Percentiles rank a stretch among this genome's conserved stretches.
These are phyloP conservation scores for Candida sojae DNA, from an alignment of 1,139 yeast genomes.

Conservation along the genomic window DNA sequence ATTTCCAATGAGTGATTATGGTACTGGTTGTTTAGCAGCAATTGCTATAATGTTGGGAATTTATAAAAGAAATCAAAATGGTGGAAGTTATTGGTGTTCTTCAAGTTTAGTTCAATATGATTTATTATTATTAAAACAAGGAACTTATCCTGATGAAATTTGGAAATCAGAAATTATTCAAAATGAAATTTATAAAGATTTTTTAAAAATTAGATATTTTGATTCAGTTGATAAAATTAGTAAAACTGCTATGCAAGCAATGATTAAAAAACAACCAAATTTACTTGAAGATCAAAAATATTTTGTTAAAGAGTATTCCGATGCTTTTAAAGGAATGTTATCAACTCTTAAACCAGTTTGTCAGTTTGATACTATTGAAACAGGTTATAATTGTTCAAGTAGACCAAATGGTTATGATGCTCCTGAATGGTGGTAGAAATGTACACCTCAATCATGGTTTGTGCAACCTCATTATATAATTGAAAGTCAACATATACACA, in stretches of 20 bases:
- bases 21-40: conserved; percentile 34
- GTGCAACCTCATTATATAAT: too few relatives aligned
- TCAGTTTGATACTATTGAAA: conserved; percentile 20
- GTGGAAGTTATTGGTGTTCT: conserved; percentile 33
- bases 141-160: conserved; percentile 21
- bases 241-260: conserved; percentile 22
- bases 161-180: conserved; percentile 17
- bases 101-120: conserved; percentile 34
- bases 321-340: conserved; percentile 25
- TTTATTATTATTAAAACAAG: conserved; percentile 28
- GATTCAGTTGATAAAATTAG: conserved; percentile 32
- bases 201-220: conserved; percentile 22
- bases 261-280: conserved; percentile 22
- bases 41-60: conserved; percentile 29
- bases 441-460: too few relatives aligned
- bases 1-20: conserved; percentile 37
- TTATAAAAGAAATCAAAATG: conserved; percentile 24
- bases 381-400: conserved; percentile 24
- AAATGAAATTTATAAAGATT: conserved; percentile 13
- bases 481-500: too few relatives aligned
- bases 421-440: conserved; percentile 26
- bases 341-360: conserved; percentile 30
- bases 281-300: conserved; percentile 18
- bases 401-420: conserved; percentile 30
- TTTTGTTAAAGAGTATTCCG: conserved; percentile 21